Base-by-base conservation (phyloP, 2,329 filamentous ascomycete species). In the Aspergillus sp. region DNA sequence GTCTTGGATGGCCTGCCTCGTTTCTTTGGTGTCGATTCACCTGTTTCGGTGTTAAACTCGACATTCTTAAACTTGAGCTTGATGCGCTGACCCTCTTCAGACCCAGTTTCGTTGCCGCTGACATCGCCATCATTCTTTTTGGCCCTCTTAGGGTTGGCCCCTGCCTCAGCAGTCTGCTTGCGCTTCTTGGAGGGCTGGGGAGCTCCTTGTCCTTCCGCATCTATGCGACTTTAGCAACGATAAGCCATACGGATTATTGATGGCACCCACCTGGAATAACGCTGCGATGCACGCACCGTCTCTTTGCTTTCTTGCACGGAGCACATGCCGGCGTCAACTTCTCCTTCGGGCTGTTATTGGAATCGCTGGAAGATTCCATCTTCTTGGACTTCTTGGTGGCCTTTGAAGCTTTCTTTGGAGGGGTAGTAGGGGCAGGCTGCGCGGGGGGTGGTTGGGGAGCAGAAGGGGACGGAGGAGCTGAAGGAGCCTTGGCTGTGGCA, bases 271-370 rank as follows among this genome's bases (percentile, higher is more conserved):
- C 30, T 36, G 32, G 32, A 13, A 36, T 36, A 36, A 36, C 32
- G 7, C 50, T 61, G 49, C 66, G 65, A 45, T 73, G 71, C 12
- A 28, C 58, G 61, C 71, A 73, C 36, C 68, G 67, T 60, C 67
- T 66, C 65, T 72, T 74, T 56, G 63, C 65, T 43, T 41, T 62
- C 17, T 64, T 68, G 55, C 71, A 73, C 7, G 55, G 45, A 15
- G 21, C 52, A 53, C 71, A 73, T 6, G 65, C 66, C n/a, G 61
- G 32, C 32, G 32, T 36, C 32, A 36, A 55, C 49, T 60, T 19
- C 8, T 51, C 57, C 51, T 13, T 25, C 39, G 32, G 10, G 32
- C 59, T 39, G 25, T 48, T n/a, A 13, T 28, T 56, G 9, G 54
- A 39, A 10, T 15, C 21, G 5, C 51, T 32, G 21, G 19, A 12